Conservation (phyloP, 352 stramenopile genomes). For the Phytopythium kandeliae region DNA sequence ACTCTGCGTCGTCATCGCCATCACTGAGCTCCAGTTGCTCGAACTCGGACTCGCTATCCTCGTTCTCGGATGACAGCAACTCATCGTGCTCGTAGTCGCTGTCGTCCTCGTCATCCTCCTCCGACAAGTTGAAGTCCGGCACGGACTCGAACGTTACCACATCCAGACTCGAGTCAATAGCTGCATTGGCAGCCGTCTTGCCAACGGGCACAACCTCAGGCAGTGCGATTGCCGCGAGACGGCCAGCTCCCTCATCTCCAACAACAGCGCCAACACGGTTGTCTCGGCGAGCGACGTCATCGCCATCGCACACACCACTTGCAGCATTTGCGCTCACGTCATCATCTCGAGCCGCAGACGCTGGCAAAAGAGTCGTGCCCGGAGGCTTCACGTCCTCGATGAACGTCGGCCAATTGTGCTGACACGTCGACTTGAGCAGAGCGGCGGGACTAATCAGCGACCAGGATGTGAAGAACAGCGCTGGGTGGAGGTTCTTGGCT, state of each 20-base stretch:
- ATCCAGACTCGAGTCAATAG: slow-evolving; percentile 2
- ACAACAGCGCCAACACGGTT: neutral
- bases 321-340: neutral
- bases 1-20: slow-evolving; percentile 38
- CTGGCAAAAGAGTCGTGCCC: neutral
- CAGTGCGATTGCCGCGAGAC: too few species aligned
- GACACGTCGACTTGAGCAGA: slow-evolving; percentile 62
- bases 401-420: slow-evolving; percentile 81
- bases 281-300: neutral
- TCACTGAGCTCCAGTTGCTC: slow-evolving; percentile 73
- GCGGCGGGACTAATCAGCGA: slow-evolving; percentile 59
- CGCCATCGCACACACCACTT: neutral
- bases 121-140: slow-evolving; percentile 9
- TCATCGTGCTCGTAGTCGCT: slow-evolving; percentile 85
- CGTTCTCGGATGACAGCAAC: slow-evolving; percentile 62
- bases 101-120: slow-evolving; percentile 56
- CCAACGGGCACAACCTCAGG: neutral
- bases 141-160: slow-evolving; percentile 10
- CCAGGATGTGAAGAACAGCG: slow-evolving; percentile 84
- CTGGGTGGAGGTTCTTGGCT: slow-evolving; percentile 69
- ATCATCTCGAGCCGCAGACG: neutral
- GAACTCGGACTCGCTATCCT: slow-evolving; percentile 73
- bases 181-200: neutral
- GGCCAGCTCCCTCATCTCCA: neutral
- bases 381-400: slow-evolving; percentile 32